Evolutionary conservation across 352 stramenopile species (phyloP).

Genomic region (Peronospora destructor): DNA sequence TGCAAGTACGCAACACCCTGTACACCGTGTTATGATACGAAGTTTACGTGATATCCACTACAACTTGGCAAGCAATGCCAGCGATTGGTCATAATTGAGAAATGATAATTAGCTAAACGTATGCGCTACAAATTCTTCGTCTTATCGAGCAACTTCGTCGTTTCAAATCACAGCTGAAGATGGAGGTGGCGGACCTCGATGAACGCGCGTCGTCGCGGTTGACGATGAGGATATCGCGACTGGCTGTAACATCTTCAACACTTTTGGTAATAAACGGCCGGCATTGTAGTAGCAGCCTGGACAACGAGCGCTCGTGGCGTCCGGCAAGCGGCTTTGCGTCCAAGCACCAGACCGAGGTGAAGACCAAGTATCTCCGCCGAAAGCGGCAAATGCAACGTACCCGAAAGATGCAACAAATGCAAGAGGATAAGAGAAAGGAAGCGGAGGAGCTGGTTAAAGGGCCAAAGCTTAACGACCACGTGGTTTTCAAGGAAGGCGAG

Average conservation of each 20-base stretch:
- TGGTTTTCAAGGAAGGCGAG: conserved; percentile 24
- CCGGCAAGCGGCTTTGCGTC: conserved; percentile 33
- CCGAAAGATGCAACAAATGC: conserved; percentile 18
- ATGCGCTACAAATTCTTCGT: conserved; percentile 5
- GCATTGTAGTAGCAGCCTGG: conserved; percentile 27
- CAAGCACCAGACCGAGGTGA: conserved; percentile 28
- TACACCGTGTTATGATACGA: no score
- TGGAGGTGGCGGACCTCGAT: conserved; percentile 21
- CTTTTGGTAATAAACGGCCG: conserved; percentile 1
- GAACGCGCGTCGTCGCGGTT: conserved; percentile 13
- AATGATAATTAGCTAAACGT: conserved; percentile 8
- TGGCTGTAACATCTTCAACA: neutral
- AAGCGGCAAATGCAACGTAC: conserved; percentile 21
- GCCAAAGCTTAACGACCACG: conserved; percentile 20
- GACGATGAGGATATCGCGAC: conserved; percentile 3
- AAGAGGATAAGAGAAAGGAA: conserved; percentile 19
- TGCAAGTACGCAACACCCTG: no score
- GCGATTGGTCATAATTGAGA: no score
- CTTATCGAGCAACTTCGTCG: conserved; percentile 13
- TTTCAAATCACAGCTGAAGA: conserved; percentile 26
- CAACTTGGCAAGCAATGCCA: no score
- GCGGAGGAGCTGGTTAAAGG: conserved; percentile 17
- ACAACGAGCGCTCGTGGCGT: conserved; percentile 28
- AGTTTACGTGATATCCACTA: no score
- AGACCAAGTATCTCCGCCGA: conserved; percentile 24